Base-by-base conservation (phyloP, 2,329 filamentous ascomycete genomes). In the Fonsecaea pedrosoi region DNA sequence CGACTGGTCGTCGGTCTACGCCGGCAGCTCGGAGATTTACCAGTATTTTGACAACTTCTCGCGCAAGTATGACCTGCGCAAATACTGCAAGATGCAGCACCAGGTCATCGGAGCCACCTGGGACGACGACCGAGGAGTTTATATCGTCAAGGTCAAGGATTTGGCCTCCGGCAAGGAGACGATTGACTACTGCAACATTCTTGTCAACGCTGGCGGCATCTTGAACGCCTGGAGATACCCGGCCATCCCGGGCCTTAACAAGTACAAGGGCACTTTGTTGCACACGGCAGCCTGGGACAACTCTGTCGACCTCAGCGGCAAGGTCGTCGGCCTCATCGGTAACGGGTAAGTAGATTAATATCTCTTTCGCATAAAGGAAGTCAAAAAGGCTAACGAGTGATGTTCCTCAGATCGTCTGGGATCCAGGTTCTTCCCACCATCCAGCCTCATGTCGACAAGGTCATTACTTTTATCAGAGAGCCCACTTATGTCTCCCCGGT, bases 1-100 rank as follows among this genome's bases (percentile, higher is more conserved):
- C 0, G 82, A 90, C 70, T 92, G 90, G 90, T 84, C 83, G 0
- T 87, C 91, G 71, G 82, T 88, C 64, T 92, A 90, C 73, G 85
- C 89, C 0, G 85, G 86, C 45, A 89, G 89, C 0, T 74, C 79
- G 3, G 90, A 92, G 75, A 92, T 92, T 66, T 79, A 82, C 9
- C 82, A 86, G 12, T 92, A 92, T 74, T 89, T 89, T 87, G 83
- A 90, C 71, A 76, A 77, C 0, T 77, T 90, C 4, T 88, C 89
- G 0, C 79, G 79, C 7, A 90, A 91, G 71, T 84, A 91, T 74
- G 82, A 87, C 60, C 85, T 91, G 1, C 88, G 90, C 73, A 80
- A 85, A 40, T 83, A 86, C 60, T 77, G 87, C 2, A 82, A 83
- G 64, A 34, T 45, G 7, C 45, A 32, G 6, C 63, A 66, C 32